Base-by-base conservation (phyloP, 257 asterid genomes). In the Nyctanthes arbortristis region DNA sequence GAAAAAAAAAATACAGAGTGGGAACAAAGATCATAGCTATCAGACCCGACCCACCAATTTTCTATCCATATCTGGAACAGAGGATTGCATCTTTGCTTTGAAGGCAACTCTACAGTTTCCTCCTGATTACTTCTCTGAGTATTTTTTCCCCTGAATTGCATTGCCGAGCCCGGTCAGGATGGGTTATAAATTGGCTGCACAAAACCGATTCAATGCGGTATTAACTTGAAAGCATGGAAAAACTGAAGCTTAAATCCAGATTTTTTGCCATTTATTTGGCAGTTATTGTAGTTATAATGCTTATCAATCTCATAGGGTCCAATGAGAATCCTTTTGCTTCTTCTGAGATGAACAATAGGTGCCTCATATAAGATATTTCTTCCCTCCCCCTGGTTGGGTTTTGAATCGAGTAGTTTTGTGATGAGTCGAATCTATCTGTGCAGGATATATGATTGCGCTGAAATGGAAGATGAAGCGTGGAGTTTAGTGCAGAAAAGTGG, bases 401-500 rank as follows among this genome's bases (percentile, higher is more conserved):
- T 56, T 11, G 5, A n/a, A 13, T 40, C 4, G 18, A 29, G 27
- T 60, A 13, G 34, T 16, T 27, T 32, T 37, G 37, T 10, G 39
- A 30, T 7, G 9, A 24, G 28, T 25, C 5, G 8, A 60, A 25
- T 45, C 24, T 39, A 22, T 52, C 60, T 37, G 61, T 71, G 66
- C 79, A 69, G 66, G 67, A 34, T 37, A 25, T 52, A 10, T 60
- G 61, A 32, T 24, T 56, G 45, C 43, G 45, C 69, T 24, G 67
- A 35, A 33, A 69, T 74, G 82, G 77, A 75, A 52, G 88, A 68
- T 2, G 73, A 55, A 40, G 81, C 73, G 43, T 91, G 97, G 97
- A 73, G 78, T 28, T 79, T 86, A 87, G 97, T 86, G 69, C 87
- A 82, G 83, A 87, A 20, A 65, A 79, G 63, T 29, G 96, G 94